A percentile compares a stretch with the other conserved stretches of the same genome.
These are phyloP conservation scores for Lithohypha guttulata DNA, from an alignment of 2,329 filamentous ascomycete genomes.

Conservation along the genomic window DNA sequence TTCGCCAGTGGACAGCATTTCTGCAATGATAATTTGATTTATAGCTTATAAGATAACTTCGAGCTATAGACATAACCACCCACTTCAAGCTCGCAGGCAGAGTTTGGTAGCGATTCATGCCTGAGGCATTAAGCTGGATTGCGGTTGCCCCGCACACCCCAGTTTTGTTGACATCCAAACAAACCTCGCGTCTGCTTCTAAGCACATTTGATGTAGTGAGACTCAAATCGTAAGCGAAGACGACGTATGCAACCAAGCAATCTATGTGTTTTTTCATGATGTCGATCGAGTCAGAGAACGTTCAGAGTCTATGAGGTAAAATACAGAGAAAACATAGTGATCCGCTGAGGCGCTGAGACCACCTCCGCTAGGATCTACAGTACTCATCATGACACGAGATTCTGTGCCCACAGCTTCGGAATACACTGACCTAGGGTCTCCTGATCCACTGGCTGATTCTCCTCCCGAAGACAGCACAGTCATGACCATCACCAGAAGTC, in stretches of 20 bases:
- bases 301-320: no score
- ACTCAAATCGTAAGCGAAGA: no score
- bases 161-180: slow-evolving; percentile 1
- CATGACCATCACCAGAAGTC: not conserved
- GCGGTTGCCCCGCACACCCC: not conserved
- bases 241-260: not conserved
- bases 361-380: not conserved
- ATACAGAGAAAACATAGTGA: no score
- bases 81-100: no score
- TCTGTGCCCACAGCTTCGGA: slow-evolving; percentile 6
- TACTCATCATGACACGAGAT: not conserved
- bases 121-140: not conserved
- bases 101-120: not conserved
- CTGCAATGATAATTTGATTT: no score
- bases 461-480: slow-evolving; percentile 11
- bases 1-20: no score
- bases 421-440: slow-evolving; percentile 18
- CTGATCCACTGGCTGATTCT: slow-evolving; percentile 20
- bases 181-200: no score
- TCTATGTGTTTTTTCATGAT: no score
- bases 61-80: no score
- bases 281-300: no score
- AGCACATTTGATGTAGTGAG: no score
- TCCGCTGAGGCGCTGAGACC: not conserved
- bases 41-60: no score